Conservation (phyloP, 2,329 filamentous ascomycete genomes). For the Diaporthe sp. region DNA sequence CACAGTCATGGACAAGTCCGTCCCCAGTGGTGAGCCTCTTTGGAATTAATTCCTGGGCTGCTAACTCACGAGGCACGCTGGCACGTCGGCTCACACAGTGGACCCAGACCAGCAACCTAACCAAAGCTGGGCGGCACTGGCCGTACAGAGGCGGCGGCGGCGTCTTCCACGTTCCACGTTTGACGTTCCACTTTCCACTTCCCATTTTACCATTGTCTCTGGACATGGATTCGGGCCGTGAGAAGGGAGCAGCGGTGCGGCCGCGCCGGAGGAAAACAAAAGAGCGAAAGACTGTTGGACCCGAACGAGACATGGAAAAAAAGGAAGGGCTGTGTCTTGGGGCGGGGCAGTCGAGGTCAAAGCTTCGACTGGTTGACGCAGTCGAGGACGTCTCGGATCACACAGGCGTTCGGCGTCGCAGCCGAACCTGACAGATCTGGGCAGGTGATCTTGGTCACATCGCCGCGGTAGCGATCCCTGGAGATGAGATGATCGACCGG, state of each 20-base stretch:
- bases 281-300: background rate
- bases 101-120: background rate
- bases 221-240: constrained; percentile 15
- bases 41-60: constrained; percentile 11
- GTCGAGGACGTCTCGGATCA: constrained; percentile 16
- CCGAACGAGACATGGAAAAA: constrained; percentile 16
- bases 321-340: constrained; percentile 24
- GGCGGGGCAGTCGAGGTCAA: constrained; percentile 23
- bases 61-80: background rate
- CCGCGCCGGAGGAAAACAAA: constrained; percentile 6
- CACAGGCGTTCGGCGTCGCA: constrained; percentile 20
- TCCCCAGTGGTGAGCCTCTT: constrained; percentile 9
- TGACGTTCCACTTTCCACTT: constrained; percentile 1
- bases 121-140: background rate
- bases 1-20: constrained; percentile 24
- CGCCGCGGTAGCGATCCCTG: background rate
- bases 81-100: background rate
- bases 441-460: constrained; percentile 30
- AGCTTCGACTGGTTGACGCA: constrained; percentile 25
- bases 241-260: constrained; percentile 3
- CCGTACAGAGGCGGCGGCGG: constrained; percentile 2
- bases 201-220: constrained; percentile 8
- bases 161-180: background rate
- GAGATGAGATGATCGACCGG: constrained; percentile 33
- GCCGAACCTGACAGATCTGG: constrained; percentile 31